Conservation (phyloP, 108 stramenopile genomes). For the Nannochloropsis oceanica region DNA sequence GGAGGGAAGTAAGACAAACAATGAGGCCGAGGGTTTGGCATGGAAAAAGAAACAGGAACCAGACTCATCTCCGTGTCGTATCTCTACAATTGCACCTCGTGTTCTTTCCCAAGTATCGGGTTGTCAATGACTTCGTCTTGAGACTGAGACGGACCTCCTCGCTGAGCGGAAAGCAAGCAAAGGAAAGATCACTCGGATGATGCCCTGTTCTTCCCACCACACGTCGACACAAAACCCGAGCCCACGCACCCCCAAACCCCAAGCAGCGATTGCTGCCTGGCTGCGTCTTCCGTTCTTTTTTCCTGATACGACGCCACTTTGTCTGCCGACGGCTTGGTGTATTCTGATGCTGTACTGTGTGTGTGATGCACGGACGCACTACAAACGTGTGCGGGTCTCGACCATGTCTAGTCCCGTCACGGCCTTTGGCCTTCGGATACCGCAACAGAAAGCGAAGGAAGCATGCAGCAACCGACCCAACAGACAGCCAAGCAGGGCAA, state of each 20-base stretch:
- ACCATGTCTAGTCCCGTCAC: neutral
- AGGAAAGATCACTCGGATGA: too few relatives aligned
- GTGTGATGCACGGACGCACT: neutral
- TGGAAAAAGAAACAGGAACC: too few relatives aligned
- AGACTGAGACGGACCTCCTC: too few relatives aligned
- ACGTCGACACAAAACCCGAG: neutral
- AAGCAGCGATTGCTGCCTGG: neutral
- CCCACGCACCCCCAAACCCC: neutral
- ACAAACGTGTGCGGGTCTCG: neutral
- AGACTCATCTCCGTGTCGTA: too few relatives aligned
- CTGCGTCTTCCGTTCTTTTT: neutral
- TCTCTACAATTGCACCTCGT: too few relatives aligned
- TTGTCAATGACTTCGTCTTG: too few relatives aligned
- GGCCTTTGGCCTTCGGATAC: neutral
- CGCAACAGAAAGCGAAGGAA: neutral
- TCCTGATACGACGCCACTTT: neutral
- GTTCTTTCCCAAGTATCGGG: too few relatives aligned
- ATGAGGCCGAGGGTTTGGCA: too few relatives aligned
- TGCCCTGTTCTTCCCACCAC: too few relatives aligned
- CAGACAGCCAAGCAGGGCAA: neutral
- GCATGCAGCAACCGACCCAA: neutral
- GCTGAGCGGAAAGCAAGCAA: too few relatives aligned
- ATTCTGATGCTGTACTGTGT: neutral
- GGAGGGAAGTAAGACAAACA: too few relatives aligned
- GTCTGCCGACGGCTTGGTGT: neutral